Evolutionary conservation across 73 alveolate species (phyloP).

Genomic region (Tetrahymena elliotti): DNA sequence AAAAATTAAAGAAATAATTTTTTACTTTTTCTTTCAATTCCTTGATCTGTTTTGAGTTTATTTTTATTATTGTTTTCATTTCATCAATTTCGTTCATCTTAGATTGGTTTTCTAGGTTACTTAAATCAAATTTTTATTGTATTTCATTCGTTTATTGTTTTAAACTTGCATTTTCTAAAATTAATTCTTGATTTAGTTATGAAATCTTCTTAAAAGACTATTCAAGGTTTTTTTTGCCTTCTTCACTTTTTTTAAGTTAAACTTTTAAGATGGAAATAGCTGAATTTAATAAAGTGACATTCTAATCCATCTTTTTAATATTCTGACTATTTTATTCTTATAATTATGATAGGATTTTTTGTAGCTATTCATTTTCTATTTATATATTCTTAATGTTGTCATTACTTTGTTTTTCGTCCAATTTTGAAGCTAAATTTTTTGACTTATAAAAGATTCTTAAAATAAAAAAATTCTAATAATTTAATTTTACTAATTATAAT

Average conservation of each 20-base stretch:
- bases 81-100: not conserved
- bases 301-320: not conserved
- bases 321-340: not conserved
- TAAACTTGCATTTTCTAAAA: not conserved
- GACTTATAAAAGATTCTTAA: not conserved
- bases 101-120: not conserved
- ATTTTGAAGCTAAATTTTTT: not conserved
- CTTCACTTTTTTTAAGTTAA: not conserved
- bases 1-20: not conserved
- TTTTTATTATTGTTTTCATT: not conserved
- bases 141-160: not conserved
- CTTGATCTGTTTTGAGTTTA: not conserved
- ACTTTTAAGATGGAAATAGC: not conserved
- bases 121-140: not conserved
- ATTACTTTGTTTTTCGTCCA: not conserved
- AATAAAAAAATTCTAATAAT: too few species aligned
- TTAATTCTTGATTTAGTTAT: not conserved
- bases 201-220: not conserved
- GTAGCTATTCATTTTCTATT: not conserved
- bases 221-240: not conserved
- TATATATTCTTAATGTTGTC: not conserved
- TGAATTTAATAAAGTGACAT: not conserved
- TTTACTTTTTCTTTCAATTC: not conserved
- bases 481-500: too few species aligned
- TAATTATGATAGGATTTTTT: not conserved